Base-by-base conservation (phyloP, 106 monocot species). In the Apostasia shenzhenica region DNA sequence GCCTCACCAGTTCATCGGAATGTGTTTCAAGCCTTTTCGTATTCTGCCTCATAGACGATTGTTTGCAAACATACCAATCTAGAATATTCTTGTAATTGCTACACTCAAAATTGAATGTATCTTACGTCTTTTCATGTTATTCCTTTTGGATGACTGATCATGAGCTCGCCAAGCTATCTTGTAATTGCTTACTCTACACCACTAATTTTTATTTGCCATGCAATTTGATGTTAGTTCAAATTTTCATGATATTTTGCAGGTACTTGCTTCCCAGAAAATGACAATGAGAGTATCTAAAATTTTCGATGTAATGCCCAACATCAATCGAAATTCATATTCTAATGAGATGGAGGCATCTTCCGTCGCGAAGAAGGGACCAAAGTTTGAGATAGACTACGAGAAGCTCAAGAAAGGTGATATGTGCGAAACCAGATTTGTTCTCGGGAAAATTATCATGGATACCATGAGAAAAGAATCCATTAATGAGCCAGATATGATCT, bases 361-460 rank as follows among this genome's bases (percentile, higher is more conserved):
- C 11, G 71, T 85, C 14, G 60, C 12, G n/a, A 45, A 2, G 5
- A 45, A 59, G 45, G 75, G 82, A 70, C 46, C 55, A 63, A 71
- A 46, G 13, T 57, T 7, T 48, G 45, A 49, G 6, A 80, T 89
- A 42, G 54, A 89, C 59, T 85, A 85, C 13, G 45, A 76, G 57
- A 70, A 75, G 10, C 82, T 89, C 4, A 89, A 85, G 55, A 73
- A 59, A 43, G 89, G 85, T 8, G 65, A 89, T 72, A 67, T 37
- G 47, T 66, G 68, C 52, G 89, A 89, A 84, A 83, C 72, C 38
- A 67, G 85, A 62, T 85, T 78, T 62, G 78, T 84, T 2, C 70
- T 89, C 7, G 89, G 89, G 52, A 82, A 89, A 70, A 62, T 89
- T 26, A 82, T 89, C 41, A 56, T 89, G 74, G 83, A 85, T 55